These are phyloP conservation scores for Globisporangium cederbergense DNA, from an alignment of 352 stramenopile species.

Conservation along the genomic window DNA sequence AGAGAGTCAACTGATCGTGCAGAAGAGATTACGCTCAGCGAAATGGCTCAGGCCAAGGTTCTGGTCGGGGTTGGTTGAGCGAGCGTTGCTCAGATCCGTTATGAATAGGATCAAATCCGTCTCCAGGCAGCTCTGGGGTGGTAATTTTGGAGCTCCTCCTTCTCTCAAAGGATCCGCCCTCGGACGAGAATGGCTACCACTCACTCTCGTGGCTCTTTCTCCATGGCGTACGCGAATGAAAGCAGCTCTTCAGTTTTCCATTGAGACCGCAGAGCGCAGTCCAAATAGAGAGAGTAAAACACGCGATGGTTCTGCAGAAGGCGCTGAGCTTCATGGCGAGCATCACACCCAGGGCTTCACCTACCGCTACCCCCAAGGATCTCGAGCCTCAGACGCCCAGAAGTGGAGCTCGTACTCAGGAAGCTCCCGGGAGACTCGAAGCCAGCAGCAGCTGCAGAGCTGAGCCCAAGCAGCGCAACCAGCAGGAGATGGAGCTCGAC, in stretches of 20 bases:
- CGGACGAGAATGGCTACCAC: background rate
- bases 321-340: constrained; percentile 30
- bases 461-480: constrained; percentile 2
- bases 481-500: constrained; percentile 18
- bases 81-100: too few species aligned
- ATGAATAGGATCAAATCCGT: too few species aligned
- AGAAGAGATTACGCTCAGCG: too few species aligned
- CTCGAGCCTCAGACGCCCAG: constrained; percentile 1
- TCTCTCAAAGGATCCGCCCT: background rate
- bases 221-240: background rate
- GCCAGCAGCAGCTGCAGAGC: background rate
- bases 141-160: too few species aligned
- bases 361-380: background rate
- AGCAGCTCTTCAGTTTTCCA: constrained; percentile 7
- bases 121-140: too few species aligned
- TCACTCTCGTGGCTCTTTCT: background rate
- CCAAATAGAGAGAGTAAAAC: background rate
- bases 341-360: constrained; percentile 12
- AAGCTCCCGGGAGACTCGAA: constrained; percentile 1
- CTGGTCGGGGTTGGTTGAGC: too few species aligned
- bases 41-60: too few species aligned
- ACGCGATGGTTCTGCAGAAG: constrained; percentile 40
- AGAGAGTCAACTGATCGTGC: too few species aligned
- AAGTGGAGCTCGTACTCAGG: background rate
- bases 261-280: background rate